Percentiles rank a stretch among this genome's conserved stretches.
These are phyloP conservation scores for Penicillium ucsense DNA, from an alignment of 495 filamentous ascomycete species.

Conservation along the genomic window DNA sequence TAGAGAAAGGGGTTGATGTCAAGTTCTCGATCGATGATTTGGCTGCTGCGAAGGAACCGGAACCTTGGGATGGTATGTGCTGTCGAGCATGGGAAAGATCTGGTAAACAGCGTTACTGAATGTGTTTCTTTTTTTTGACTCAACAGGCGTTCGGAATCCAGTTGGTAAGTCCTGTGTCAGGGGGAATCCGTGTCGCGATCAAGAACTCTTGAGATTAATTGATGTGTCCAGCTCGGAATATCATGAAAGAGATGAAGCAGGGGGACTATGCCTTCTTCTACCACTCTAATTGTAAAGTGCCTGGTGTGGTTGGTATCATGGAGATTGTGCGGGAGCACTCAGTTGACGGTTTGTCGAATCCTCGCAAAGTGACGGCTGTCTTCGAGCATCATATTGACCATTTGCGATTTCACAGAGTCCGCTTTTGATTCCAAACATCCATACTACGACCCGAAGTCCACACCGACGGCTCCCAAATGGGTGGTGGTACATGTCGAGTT, in stretches of 20 bases:
- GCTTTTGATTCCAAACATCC: conserved; percentile 69
- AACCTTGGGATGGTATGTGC: conserved; percentile 74
- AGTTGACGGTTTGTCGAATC: conserved; percentile 49
- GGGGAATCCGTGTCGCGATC: no score
- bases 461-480: conserved; percentile 77
- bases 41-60: conserved; percentile 54
- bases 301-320: conserved; percentile 89
- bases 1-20: conserved; percentile 79
- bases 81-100: neutral
- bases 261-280: conserved; percentile 96
- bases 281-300: conserved; percentile 87
- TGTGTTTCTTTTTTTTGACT: conserved; percentile 14
- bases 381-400: neutral
- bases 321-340: conserved; percentile 79
- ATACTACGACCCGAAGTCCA: conserved; percentile 73
- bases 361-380: no score
- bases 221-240: conserved; percentile 55
- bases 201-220: conserved; percentile 8
- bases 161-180: conserved; percentile 28
- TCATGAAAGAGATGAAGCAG: conserved; percentile 80
- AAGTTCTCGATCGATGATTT: conserved; percentile 95
- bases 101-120: neutral
- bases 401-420: conserved; percentile 35
- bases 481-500: conserved; percentile 81
- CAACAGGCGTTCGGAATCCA: conserved; percentile 48